Base-by-base conservation (phyloP, 108 stramenopile species). In the Chaetoceros tenuissimus region DNA sequence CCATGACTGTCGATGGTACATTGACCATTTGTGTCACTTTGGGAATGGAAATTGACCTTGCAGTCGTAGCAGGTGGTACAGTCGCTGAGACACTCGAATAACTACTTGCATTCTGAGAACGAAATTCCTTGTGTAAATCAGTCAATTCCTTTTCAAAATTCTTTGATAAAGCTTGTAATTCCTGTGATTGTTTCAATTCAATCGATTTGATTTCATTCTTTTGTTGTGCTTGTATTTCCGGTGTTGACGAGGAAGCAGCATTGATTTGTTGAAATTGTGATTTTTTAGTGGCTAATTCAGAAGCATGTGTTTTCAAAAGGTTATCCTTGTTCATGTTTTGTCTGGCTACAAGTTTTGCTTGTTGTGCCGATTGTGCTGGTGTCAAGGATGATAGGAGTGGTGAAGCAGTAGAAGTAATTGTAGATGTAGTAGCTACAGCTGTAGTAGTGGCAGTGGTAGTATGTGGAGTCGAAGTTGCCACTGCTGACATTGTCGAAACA, bases 71-170 rank as follows among this genome's bases (percentile, higher is more conserved):
- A 3, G 63, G 24, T 34, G 48, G 54, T 5, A 62, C 48, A 19
- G 29, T 47, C n/a, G 60, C 31, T 47, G 49, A 45, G 31, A 21
- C 40, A 24, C 24, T 19, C 17, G 21, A 25, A 24, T 48, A 17
- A 23, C 22, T 50, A 28, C 43, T 23, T 8, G 57, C 50, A 53
- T 53, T 64, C 28, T 59, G 67, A 20, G 43, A 49, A 5, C 52
- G 44, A 50, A 60, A 55, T 7, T 63, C 29, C 10, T 52, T 59
- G n/a, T 63, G 53, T 5, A 64, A 26, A n/a, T 63, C 64, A 2
- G 24, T 28, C 55, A 63, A 30, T 46, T 66, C 43, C 3, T 24
- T 25, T 20, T 22, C 40, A 16, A 24, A 50, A 13, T 13, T 26
- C 49, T 24, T 16, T 18, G 28, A 31, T 28, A 46, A 50, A 13